Evolutionary conservation across 805 yeast genomes (phyloP).

Genomic region (Komagataella pseudopastoris): DNA sequence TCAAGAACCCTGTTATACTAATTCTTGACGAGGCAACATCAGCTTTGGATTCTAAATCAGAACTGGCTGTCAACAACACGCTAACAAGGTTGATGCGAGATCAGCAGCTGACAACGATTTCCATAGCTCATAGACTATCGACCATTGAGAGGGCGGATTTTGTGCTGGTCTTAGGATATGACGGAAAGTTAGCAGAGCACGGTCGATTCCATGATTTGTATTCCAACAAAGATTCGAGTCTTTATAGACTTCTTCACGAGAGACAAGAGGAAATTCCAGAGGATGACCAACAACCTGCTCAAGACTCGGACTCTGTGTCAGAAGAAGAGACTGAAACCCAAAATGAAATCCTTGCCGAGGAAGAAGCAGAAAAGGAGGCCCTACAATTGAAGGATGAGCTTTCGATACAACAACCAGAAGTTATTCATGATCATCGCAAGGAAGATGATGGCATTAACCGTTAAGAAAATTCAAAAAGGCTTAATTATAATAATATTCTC

Average conservation of each 20-base stretch:
- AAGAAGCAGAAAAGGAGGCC: not conserved
- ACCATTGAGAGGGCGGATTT: slow-evolving; percentile 78
- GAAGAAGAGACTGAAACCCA: not conserved
- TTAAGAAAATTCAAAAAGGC: not conserved
- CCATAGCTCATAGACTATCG: slow-evolving; percentile 84
- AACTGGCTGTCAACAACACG: slow-evolving; percentile 70
- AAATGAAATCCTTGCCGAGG: not conserved
- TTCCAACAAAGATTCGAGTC: slow-evolving; percentile 20
- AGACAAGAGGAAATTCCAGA: not conserved
- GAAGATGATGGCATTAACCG: not conserved
- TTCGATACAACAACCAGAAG: slow-evolving; percentile 9
- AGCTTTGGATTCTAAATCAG: slow-evolving; percentile 82
- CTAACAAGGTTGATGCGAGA: slow-evolving; percentile 40
- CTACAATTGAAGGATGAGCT: slow-evolving; percentile 8
- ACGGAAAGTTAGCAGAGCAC: slow-evolving; percentile 67
- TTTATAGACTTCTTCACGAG: slow-evolving; percentile 12
- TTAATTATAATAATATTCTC: not conserved
- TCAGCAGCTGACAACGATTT: slow-evolving; percentile 60
- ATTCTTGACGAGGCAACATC: slow-evolving; percentile 92
- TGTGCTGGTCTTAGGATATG: slow-evolving; percentile 66
- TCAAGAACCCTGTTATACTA: slow-evolving; percentile 57
- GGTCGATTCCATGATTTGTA: slow-evolving; percentile 53
- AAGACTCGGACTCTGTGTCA: not conserved
- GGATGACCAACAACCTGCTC: not conserved
- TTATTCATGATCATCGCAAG: slow-evolving; percentile 4